Conservation (phyloP, 2,329 filamentous ascomycete species). For the Cytospora paraplurivora region DNA sequence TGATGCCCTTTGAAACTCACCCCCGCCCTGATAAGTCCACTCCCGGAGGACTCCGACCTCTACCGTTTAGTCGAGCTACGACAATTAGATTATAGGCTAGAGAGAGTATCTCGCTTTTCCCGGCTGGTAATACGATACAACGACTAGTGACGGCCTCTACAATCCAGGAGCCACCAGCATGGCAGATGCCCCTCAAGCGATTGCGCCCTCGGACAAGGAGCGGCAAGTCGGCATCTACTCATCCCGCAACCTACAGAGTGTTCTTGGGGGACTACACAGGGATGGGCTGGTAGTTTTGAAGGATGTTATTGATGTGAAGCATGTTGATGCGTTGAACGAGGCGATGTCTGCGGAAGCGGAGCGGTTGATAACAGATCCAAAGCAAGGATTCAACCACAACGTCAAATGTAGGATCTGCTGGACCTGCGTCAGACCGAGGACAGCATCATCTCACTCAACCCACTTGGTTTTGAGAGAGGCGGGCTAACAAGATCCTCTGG, state of each 20-base stretch:
- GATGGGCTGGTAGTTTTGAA: slow-evolving; percentile 34
- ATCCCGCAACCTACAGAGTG: slow-evolving; percentile 25
- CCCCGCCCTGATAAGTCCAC: not conserved
- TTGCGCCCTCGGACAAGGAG: slow-evolving; percentile 22
- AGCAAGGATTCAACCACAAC: slow-evolving; percentile 31
- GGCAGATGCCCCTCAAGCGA: slow-evolving; percentile 19
- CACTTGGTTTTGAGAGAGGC: accelerated
- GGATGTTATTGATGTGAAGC: slow-evolving; percentile 29
- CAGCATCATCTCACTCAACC: not conserved
- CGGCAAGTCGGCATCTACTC: slow-evolving; percentile 22
- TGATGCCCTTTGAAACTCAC: not conserved
- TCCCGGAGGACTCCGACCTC: not conserved
- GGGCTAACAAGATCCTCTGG: not conserved
- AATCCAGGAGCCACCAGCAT: not conserved
- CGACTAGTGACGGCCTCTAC: not conserved
- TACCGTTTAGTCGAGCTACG: not conserved
- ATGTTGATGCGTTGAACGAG: slow-evolving; percentile 31
- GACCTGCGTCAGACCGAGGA: too few species aligned
- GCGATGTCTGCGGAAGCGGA: slow-evolving; percentile 32
- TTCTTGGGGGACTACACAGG: slow-evolving; percentile 32
- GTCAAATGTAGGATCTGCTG: slow-evolving; percentile 30
- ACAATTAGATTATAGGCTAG: not conserved
- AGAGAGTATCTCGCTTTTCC: not conserved
- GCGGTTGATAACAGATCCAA: slow-evolving; percentile 27
- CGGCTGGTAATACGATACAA: not conserved